Conservation (phyloP, 371 early-diverging fungal genomes). For the Apophysomyces trapeziformis region DNA sequence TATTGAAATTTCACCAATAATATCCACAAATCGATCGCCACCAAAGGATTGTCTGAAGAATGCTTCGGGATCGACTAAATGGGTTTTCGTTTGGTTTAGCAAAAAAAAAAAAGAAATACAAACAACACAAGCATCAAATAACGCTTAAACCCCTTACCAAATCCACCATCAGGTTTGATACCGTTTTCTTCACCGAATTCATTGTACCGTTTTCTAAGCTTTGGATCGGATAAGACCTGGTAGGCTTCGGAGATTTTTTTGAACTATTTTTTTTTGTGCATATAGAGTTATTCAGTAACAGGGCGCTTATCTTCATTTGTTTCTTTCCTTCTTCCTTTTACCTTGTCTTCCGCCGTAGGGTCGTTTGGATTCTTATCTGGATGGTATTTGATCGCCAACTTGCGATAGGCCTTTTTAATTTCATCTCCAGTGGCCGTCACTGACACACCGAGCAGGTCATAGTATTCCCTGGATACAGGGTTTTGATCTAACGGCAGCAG, state of each 20-base stretch:
- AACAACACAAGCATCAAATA: too few species aligned
- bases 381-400: constrained; percentile 91
- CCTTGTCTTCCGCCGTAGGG: constrained; percentile 86
- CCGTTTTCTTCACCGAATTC: constrained; percentile 75
- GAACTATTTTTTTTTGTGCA: constrained; percentile 52
- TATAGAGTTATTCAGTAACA: constrained; percentile 80
- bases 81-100: neutral
- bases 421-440: constrained; percentile 82
- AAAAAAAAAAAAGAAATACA: neutral
- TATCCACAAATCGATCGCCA: constrained; percentile 90
- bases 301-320: constrained; percentile 91
- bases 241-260: constrained; percentile 96
- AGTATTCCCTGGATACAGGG: constrained; percentile 80
- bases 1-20: constrained; percentile 97
- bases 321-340: constrained; percentile 52
- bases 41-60: constrained; percentile 96
- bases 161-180: constrained; percentile 74
- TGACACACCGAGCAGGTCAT: constrained; percentile 89
- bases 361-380: constrained; percentile 92
- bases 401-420: constrained; percentile 96
- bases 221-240: constrained; percentile 88
- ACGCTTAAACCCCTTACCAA: constrained; percentile 48
- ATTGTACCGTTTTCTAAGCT: constrained; percentile 85
- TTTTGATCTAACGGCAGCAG: constrained; percentile 58
- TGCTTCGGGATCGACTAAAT: constrained; percentile 81